These are phyloP conservation scores for Colletotrichum horii DNA, from an alignment of 2,329 filamentous ascomycete species.

Conservation along the genomic window DNA sequence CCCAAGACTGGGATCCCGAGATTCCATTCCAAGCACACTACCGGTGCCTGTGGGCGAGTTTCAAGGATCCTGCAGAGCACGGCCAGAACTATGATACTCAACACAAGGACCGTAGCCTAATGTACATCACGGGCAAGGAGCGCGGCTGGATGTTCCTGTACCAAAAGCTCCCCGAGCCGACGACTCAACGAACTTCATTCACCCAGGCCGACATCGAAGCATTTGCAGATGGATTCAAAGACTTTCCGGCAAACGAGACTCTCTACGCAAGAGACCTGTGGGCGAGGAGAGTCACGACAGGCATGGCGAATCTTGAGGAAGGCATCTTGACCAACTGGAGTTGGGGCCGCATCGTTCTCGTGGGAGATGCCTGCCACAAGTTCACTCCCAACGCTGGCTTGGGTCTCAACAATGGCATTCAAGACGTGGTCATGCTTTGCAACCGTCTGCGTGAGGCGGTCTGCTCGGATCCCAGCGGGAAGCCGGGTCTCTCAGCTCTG, in stretches of 20 bases:
- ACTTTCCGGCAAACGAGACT: slow-evolving; percentile 27
- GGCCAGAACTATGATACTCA: slow-evolving; percentile 36
- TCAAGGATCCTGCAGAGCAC: slow-evolving; percentile 25
- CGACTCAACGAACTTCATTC: slow-evolving; percentile 28
- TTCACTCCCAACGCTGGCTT: slow-evolving; percentile 39
- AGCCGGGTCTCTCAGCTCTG: not conserved
- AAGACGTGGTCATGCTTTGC: slow-evolving; percentile 33
- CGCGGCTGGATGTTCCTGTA: slow-evolving; percentile 38
- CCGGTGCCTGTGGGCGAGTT: slow-evolving; percentile 36
- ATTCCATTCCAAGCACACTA: slow-evolving; percentile 29
- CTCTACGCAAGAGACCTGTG: slow-evolving; percentile 36
- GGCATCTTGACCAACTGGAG: slow-evolving; percentile 40
- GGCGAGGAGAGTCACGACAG: slow-evolving; percentile 24
- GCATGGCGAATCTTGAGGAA: slow-evolving; percentile 39
- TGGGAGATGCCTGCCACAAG: slow-evolving; percentile 42
- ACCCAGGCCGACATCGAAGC: slow-evolving; percentile 28
- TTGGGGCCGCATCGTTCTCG: slow-evolving; percentile 37
- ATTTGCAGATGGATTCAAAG: slow-evolving; percentile 27
- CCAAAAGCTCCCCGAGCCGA: slow-evolving; percentile 30
- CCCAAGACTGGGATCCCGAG: slow-evolving; percentile 5
- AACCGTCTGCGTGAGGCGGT: slow-evolving; percentile 29
- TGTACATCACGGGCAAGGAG: slow-evolving; percentile 32
- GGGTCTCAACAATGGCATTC: slow-evolving; percentile 39
- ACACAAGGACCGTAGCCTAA: slow-evolving; percentile 26
- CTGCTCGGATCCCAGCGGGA: not conserved